These are phyloP conservation scores for Sporisorium reilianum DNA, from an alignment of 1,284 basidiomycete species.

Conservation along the genomic window DNA sequence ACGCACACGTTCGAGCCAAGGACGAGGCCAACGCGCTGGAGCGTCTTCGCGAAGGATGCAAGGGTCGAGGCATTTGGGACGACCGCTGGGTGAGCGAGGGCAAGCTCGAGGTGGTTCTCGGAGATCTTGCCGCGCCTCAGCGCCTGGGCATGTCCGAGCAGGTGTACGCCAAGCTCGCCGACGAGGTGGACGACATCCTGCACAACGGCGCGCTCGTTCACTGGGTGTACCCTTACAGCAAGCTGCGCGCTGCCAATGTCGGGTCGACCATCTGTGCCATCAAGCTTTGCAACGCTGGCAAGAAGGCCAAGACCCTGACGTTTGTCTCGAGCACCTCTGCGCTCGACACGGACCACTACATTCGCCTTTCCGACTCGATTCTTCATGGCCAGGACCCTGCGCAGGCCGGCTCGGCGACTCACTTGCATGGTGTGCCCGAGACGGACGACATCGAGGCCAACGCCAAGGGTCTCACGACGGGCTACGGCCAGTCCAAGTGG, in stretches of 20 bases:
- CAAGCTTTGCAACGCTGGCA: constrained; percentile 78
- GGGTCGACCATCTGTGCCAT: constrained; percentile 86
- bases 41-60: constrained; percentile 82
- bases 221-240: constrained; percentile 98
- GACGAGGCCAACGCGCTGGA: constrained; percentile 77
- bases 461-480: constrained; percentile 80
- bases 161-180: constrained; percentile 79
- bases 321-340: constrained; percentile 96
- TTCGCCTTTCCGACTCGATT: constrained; percentile 80
- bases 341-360: constrained; percentile 90
- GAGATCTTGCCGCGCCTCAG: constrained; percentile 81
- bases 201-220: constrained; percentile 99
- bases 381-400: constrained; percentile 44
- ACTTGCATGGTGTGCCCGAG: constrained; percentile 81
- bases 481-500: constrained; percentile 99
- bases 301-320: constrained; percentile 79
- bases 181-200: constrained; percentile 84
- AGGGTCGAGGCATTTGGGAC: constrained; percentile 90
- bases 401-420: constrained; percentile 19
- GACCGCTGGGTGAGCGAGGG: constrained; percentile 82
- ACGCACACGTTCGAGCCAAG: constrained; percentile 87
- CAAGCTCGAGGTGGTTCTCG: constrained; percentile 84
- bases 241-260: constrained; percentile 90
- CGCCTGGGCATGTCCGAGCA: constrained; percentile 80
- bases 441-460: constrained; percentile 91